Conservation (phyloP, 345 rosid genomes). For the Isatis tinctoria region DNA sequence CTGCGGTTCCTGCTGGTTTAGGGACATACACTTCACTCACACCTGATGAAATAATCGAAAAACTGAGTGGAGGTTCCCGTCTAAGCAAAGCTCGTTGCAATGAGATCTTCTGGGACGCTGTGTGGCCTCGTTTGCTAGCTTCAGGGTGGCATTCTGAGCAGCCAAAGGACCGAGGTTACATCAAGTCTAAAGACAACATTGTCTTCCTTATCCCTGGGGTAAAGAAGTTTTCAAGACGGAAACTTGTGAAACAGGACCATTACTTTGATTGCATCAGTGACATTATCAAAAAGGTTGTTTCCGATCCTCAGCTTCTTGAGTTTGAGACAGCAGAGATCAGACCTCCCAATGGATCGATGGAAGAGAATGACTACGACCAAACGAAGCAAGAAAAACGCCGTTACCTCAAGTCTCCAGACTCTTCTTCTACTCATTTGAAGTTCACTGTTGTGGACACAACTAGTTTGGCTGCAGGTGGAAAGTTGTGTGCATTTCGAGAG, state of each 20-base stretch:
- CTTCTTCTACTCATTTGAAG: slow-evolving; percentile 39
- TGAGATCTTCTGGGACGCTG: slow-evolving; percentile 77
- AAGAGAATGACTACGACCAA: slow-evolving; percentile 33
- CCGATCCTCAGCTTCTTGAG: slow-evolving; percentile 64
- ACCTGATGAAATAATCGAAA: slow-evolving; percentile 39
- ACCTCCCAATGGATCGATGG: slow-evolving; percentile 24
- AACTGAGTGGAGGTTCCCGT: slow-evolving; percentile 45
- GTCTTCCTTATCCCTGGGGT: slow-evolving; percentile 64
- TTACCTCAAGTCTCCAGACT: slow-evolving; percentile 49
- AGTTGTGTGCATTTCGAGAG: slow-evolving; percentile 36
- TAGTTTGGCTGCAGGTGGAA: slow-evolving; percentile 39
- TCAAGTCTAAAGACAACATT: slow-evolving; percentile 36
- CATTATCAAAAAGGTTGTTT: slow-evolving; percentile 53
- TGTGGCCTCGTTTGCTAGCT: slow-evolving; percentile 73
- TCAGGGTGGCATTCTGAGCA: slow-evolving; percentile 77
- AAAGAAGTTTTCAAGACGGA: slow-evolving; percentile 56
- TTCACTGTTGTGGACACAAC: slow-evolving; percentile 55
- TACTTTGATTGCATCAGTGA: slow-evolving; percentile 65
- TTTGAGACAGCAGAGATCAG: slow-evolving; percentile 32
- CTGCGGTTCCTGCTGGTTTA: slow-evolving; percentile 11
- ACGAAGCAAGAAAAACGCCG: slow-evolving; percentile 25
- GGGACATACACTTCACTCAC: slow-evolving; percentile 47
- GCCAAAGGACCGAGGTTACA: slow-evolving; percentile 38
- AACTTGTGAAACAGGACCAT: slow-evolving; percentile 53
- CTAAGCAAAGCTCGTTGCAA: slow-evolving; percentile 62